Evolutionary conservation across 495 filamentous ascomycete species (phyloP).

Genomic region (Penicillium arizonense): DNA sequence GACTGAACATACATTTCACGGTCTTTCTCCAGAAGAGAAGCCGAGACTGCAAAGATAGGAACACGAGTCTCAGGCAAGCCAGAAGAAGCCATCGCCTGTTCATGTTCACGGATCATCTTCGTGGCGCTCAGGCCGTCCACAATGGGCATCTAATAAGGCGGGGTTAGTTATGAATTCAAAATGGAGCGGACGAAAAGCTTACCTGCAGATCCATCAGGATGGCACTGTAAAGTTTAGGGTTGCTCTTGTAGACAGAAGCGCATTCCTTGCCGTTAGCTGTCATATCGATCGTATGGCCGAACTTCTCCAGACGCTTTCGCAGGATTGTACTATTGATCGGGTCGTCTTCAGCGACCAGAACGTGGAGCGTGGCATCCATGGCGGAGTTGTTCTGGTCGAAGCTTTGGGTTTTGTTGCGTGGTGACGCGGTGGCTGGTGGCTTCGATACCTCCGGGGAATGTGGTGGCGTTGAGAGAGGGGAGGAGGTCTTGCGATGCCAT

Average conservation of each 20-base stretch:
- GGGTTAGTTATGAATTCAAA: constrained; percentile 1
- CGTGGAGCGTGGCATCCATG: constrained; percentile 42
- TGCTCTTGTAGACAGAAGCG: constrained; percentile 60
- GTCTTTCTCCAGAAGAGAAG: constrained; percentile 70
- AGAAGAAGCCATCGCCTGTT: constrained; percentile 46
- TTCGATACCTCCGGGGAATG: neutral
- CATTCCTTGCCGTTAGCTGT: constrained; percentile 86
- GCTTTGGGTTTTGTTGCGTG: neutral
- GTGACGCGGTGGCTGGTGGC: neutral
- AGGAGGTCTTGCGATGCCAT: no score
- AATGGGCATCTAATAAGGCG: constrained; percentile 72
- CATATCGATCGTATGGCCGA: constrained; percentile 66
- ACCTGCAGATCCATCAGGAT: constrained; percentile 97
- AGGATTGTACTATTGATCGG: constrained; percentile 85
- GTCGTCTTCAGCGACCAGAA: constrained; percentile 85
- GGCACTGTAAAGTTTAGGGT: constrained; percentile 62
- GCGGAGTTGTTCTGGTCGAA: neutral
- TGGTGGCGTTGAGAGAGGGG: neutral
- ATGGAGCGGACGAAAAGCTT: constrained; percentile 9
- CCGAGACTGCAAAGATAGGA: constrained; percentile 85
- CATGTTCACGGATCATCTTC: constrained; percentile 75
- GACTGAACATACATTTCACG: constrained; percentile 64
- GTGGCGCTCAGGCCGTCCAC: constrained; percentile 79
- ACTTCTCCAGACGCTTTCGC: constrained; percentile 73
- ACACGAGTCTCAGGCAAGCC: constrained; percentile 46